Evolutionary conservation across 2,329 filamentous ascomycete genomes (phyloP).

Genomic region (Fusarium lateritium): DNA sequence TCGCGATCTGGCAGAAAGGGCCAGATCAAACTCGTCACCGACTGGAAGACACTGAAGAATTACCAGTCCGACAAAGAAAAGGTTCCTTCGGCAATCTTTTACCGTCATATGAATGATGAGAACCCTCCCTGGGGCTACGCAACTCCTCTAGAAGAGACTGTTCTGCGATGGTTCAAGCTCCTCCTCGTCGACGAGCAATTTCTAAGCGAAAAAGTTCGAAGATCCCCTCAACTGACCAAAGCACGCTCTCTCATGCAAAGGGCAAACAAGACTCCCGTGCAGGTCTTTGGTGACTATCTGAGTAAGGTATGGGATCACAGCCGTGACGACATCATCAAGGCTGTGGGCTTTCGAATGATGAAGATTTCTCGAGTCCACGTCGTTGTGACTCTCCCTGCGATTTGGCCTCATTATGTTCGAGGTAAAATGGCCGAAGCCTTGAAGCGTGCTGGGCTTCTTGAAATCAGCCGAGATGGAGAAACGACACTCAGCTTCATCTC

Average conservation of each 20-base stretch:
- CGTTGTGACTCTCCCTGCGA: constrained; percentile 61
- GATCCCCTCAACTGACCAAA: constrained; percentile 41
- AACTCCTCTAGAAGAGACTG: constrained; percentile 42
- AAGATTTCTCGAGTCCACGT: constrained; percentile 53
- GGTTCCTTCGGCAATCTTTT: constrained; percentile 49
- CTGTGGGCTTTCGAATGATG: constrained; percentile 44
- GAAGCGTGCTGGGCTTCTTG: constrained; percentile 55
- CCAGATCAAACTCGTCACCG: constrained; percentile 51
- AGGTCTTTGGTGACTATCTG: constrained; percentile 55
- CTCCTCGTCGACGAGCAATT: constrained; percentile 57
- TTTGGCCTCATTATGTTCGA: constrained; percentile 60
- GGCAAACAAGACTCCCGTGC: constrained; percentile 45
- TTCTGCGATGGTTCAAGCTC: constrained; percentile 61
- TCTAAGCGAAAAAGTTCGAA: constrained; percentile 46
- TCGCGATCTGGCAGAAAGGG: constrained; percentile 47
- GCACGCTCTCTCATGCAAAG: constrained; percentile 18
- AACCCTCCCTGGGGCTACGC: constrained; percentile 53
- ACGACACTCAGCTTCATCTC: constrained; percentile 57
- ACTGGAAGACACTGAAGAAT: constrained; percentile 47
- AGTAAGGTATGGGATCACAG: constrained; percentile 53
- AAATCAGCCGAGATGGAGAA: constrained; percentile 40
- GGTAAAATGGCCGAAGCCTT: constrained; percentile 56
- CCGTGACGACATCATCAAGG: constrained; percentile 45
- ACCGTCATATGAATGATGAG: neutral
- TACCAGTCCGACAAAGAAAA: constrained; percentile 54